A percentile compares a stretch with the other conserved stretches of the same genome.
phyloP scores from a whole-genome alignment of 257 asterid genomes.

The Ilex asprella region DNA sequence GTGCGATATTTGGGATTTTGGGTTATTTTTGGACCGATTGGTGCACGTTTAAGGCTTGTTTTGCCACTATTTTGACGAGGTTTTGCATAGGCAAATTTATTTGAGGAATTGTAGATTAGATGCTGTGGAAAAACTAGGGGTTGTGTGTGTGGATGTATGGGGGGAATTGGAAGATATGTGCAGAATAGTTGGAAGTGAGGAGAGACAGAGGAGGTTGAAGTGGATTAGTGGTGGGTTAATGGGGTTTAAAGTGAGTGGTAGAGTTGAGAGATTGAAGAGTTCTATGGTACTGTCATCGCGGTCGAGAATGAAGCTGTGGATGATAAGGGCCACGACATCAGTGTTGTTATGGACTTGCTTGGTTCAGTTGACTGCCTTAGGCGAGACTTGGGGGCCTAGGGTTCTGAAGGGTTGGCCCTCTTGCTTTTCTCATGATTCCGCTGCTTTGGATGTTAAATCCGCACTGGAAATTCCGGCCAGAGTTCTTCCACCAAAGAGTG shows the following conservation, averaged over 20 bases:
- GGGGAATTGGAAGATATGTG: conserved; percentile 37
- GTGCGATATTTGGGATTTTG: background rate
- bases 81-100: conserved; percentile 8
- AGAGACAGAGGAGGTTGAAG: conserved; percentile 31
- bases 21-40: conserved; percentile 1
- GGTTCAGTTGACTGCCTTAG: conserved; percentile 82
- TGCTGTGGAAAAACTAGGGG: background rate
- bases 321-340: conserved; percentile 74
- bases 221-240: conserved; percentile 45
- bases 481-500: conserved; percentile 91
- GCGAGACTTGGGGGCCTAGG: conserved; percentile 85
- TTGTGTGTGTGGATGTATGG: conserved; percentile 16
- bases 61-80: background rate
- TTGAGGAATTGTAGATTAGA: conserved; percentile 2
- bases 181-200: conserved; percentile 16
- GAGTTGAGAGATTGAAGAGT: conserved; percentile 67
- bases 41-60: background rate
- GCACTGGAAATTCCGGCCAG: conserved; percentile 42
- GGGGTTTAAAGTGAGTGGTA: conserved; percentile 41
- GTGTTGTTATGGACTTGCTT: conserved; percentile 83
- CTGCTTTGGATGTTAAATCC: conserved; percentile 53
- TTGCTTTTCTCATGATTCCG: conserved; percentile 70
- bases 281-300: conserved; percentile 48
- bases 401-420: conserved; percentile 93
- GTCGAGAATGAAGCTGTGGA: conserved; percentile 91